These are phyloP conservation scores for Cystobasidium slooffiae DNA, from an alignment of 1,284 basidiomycete genomes.

Conservation along the genomic window DNA sequence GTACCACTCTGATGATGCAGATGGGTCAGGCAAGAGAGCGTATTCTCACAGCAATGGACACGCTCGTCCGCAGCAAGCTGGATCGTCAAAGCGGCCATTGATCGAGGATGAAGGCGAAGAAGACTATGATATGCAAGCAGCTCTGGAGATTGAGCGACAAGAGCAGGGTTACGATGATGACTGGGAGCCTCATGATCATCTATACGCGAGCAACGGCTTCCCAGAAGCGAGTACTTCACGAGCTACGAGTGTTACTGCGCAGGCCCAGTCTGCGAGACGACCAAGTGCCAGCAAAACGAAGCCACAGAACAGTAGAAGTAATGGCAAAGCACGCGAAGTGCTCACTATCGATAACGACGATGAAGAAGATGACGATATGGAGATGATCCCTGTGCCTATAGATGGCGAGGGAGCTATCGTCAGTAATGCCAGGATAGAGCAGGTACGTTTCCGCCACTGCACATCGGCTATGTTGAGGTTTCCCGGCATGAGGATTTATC, in stretches of 20 bases:
- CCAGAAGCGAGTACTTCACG: conserved; percentile 1
- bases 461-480: not conserved
- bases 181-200: not conserved
- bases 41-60: not conserved
- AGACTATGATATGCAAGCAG: conserved; percentile 34
- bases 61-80: not conserved
- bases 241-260: not conserved
- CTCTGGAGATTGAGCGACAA: conserved; percentile 17
- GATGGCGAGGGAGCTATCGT: not conserved
- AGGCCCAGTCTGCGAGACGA: not conserved
- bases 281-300: not conserved
- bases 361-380: conserved; percentile 42
- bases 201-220: not conserved
- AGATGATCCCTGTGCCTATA: conserved; percentile 14
- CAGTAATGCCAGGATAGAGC: conserved; percentile 10
- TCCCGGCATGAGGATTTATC: not conserved
- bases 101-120: conserved; percentile 1
- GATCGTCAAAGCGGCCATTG: not conserved
- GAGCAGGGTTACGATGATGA: conserved; percentile 2
- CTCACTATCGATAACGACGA: conserved; percentile 27
- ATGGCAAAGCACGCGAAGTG: conserved; percentile 19
- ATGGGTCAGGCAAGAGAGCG: not conserved
- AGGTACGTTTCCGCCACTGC: not conserved
- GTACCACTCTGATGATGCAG: conserved; percentile 28
- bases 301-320: not conserved